Evolutionary conservation across 192 early-diverging fungal species (phyloP).

Genomic region (Jimgerdemannia lactiflua): DNA sequence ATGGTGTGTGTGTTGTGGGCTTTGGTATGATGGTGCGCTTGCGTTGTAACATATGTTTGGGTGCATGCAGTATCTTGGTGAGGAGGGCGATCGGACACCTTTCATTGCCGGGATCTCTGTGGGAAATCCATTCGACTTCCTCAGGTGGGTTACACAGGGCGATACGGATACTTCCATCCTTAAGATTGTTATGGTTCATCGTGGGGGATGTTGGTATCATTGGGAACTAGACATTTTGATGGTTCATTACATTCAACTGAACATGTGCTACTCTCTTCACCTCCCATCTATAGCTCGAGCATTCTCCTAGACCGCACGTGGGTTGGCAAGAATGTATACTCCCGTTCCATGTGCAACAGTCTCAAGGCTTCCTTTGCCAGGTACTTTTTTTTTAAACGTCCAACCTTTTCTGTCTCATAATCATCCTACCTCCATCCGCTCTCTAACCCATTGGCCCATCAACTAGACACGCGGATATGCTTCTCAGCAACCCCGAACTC

Average conservation of each 20-base stretch:
- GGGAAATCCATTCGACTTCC: conserved; percentile 85
- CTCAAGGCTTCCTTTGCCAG: conserved; percentile 38
- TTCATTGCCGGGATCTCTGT: conserved; percentile 77
- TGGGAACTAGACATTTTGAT: too few relatives aligned
- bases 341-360: conserved; percentile 44
- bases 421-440: background rate
- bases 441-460: background rate
- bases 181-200: conserved; percentile 14
- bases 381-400: conserved; percentile 18
- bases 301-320: conserved; percentile 28
- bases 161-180: conserved; percentile 28
- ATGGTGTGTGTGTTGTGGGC: background rate
- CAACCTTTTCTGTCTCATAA: background rate
- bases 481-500: conserved; percentile 40
- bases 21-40: background rate
- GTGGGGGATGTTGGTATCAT: too few relatives aligned
- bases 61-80: conserved; percentile 66
- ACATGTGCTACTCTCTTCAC: conserved; percentile 23
- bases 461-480: conserved; percentile 33
- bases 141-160: conserved; percentile 35
- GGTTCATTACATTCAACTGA: too few relatives aligned
- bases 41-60: background rate
- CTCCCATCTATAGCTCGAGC: conserved; percentile 19
- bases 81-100: conserved; percentile 71
- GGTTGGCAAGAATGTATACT: conserved; percentile 39